Percentiles rank a stretch among this genome's conserved stretches.
Conservation (phyloP, 495 filamentous ascomycete genomes). For the Cladorrhinum samala region DNA sequence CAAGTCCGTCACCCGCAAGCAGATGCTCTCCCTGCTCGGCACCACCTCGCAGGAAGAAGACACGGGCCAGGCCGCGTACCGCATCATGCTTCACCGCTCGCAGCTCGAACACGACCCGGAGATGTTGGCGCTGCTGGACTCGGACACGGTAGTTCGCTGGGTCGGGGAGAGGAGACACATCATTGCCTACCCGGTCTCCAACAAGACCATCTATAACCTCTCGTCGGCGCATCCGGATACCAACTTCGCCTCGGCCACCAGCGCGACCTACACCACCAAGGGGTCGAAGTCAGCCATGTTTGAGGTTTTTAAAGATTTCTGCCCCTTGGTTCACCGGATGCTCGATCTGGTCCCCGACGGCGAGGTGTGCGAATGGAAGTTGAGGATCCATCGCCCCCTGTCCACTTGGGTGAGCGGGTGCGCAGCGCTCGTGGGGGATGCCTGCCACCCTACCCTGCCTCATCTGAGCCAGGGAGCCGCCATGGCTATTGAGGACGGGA, state of each 20-base stretch:
- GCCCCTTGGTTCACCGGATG: conserved; percentile 64
- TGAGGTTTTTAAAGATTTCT: conserved; percentile 62
- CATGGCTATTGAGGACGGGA: conserved; percentile 79
- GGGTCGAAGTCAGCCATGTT: conserved; percentile 65
- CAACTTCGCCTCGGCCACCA: conserved; percentile 65
- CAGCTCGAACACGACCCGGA: conserved; percentile 63
- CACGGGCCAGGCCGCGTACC: conserved; percentile 75
- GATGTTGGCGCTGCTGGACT: conserved; percentile 59
- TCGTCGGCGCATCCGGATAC: conserved; percentile 68
- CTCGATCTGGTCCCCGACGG: conserved; percentile 73
- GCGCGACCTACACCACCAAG: conserved; percentile 69
- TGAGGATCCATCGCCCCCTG: conserved; percentile 63
- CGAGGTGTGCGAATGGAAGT: conserved; percentile 76
- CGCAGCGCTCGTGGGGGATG: conserved; percentile 70
- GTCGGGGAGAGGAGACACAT: conserved; percentile 74
- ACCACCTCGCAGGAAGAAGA: conserved; percentile 56
- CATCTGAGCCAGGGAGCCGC: conserved; percentile 75
- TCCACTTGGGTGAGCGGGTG: conserved; percentile 62
- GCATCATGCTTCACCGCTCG: conserved; percentile 69
- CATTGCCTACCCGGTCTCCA: conserved; percentile 73
- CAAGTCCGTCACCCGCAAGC: conserved; percentile 56
- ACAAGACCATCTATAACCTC: conserved; percentile 73
- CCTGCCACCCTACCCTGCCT: conserved; percentile 73
- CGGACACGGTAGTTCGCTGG: conserved; percentile 67
- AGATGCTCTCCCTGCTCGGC: conserved; percentile 53